Evolutionary conservation across 2,329 filamentous ascomycete species (phyloP).

Genomic region (Fonsecaea monophora): DNA sequence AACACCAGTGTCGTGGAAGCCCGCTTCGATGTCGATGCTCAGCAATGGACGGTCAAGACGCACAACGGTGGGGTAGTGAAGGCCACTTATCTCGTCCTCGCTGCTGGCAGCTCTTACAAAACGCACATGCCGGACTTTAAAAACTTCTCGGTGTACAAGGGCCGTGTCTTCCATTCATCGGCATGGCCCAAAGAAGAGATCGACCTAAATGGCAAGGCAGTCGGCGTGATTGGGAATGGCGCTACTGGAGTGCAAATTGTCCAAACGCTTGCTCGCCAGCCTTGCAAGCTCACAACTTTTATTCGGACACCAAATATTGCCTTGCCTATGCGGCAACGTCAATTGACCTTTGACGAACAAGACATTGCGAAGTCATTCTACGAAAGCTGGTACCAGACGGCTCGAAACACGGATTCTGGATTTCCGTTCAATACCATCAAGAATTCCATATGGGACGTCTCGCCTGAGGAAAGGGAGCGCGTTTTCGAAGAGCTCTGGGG

Average conservation of each 20-base stretch:
- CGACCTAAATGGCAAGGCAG: slow-evolving; percentile 63
- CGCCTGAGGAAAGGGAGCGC: slow-evolving; percentile 46
- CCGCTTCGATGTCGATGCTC: slow-evolving; percentile 43
- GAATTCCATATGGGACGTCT: slow-evolving; percentile 44
- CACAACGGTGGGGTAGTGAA: slow-evolving; percentile 43
- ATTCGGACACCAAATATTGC: slow-evolving; percentile 71
- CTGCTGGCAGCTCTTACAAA: slow-evolving; percentile 48
- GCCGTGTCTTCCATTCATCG: slow-evolving; percentile 64
- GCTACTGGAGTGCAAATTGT: slow-evolving; percentile 69
- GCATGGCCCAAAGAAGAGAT: slow-evolving; percentile 64
- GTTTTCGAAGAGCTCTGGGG: slow-evolving; percentile 58
- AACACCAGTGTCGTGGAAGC: slow-evolving; percentile 47
- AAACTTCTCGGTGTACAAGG: slow-evolving; percentile 65
- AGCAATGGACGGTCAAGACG: slow-evolving; percentile 51
- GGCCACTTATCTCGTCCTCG: slow-evolving; percentile 33
- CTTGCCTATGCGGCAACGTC: slow-evolving; percentile 64
- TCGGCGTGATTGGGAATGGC: slow-evolving; percentile 69
- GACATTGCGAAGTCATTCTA: slow-evolving; percentile 56
- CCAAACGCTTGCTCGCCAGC: slow-evolving; percentile 64
- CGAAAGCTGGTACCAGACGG: slow-evolving; percentile 61
- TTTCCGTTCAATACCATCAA: slow-evolving; percentile 64
- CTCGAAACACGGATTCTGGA: slow-evolving; percentile 61
- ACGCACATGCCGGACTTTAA: slow-evolving; percentile 66
- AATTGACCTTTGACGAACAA: slow-evolving; percentile 57
- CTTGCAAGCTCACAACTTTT: slow-evolving; percentile 58